phyloP scores from a whole-genome alignment of 202 grass and related monocot species.

The Panicum hallii region DNA sequence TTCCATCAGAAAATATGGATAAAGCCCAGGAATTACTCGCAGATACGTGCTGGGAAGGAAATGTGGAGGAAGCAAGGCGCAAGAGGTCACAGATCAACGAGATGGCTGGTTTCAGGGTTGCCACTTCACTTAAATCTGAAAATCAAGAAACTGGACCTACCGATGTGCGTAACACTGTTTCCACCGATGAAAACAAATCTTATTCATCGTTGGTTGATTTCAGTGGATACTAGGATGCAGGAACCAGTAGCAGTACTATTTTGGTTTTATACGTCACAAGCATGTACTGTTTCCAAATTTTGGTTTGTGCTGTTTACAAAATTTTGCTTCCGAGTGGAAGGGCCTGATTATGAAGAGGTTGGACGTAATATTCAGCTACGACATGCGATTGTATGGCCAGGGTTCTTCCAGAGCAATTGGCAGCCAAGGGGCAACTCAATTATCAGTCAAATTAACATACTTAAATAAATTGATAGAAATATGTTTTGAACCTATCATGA shows the following conservation, averaged over 20 bases:
- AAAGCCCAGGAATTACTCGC: slow-evolving; percentile 72
- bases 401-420: background rate
- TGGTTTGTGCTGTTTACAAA: background rate
- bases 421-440: background rate
- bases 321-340: background rate
- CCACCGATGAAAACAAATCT: slow-evolving; percentile 80
- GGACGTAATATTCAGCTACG: background rate
- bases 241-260: background rate
- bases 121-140: slow-evolving; percentile 24
- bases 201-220: slow-evolving; percentile 93
- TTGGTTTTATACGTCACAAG: background rate
- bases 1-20: slow-evolving; percentile 57
- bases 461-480: background rate
- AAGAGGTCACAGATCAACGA: slow-evolving; percentile 63
- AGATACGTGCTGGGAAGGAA: slow-evolving; percentile 92
- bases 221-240: slow-evolving; percentile 67
- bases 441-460: background rate
- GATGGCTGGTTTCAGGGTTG: slow-evolving; percentile 56
- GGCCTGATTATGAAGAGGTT: background rate
- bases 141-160: slow-evolving; percentile 36
- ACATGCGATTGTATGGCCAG: too few species aligned
- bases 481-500: background rate
- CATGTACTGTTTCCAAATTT: background rate
- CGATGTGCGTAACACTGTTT: background rate
- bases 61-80: slow-evolving; percentile 62